Conservation (phyloP, 306 rosid genomes). For the Sophora flavescens region DNA sequence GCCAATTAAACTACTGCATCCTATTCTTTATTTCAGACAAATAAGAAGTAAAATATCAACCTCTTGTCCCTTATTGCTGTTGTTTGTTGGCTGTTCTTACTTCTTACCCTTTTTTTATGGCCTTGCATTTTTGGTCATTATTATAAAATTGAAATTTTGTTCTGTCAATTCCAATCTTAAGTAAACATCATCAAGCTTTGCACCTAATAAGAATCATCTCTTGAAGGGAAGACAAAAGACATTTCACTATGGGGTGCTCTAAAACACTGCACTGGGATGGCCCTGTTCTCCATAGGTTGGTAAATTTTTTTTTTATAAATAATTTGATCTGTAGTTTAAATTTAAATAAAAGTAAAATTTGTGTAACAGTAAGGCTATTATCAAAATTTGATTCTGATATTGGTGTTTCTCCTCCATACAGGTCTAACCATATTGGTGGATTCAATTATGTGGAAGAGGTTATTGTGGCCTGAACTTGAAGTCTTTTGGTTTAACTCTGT, state of each 20-base stretch:
- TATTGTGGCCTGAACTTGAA: constrained; percentile 96
- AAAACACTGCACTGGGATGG: constrained; percentile 69
- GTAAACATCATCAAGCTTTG: constrained; percentile 32
- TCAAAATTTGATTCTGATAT: constrained; percentile 41
- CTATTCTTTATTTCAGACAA: constrained; percentile 8
- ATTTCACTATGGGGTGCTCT: constrained; percentile 75
- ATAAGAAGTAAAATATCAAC: not conserved
- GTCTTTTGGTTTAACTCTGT: constrained; percentile 97
- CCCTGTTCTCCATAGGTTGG: constrained; percentile 78
- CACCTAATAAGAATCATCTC: constrained; percentile 48
- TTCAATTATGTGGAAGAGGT: constrained; percentile 90
- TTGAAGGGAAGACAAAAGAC: constrained; percentile 73
- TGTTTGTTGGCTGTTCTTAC: constrained; percentile 38
- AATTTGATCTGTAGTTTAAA: constrained; percentile 7
- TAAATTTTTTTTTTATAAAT: constrained; percentile 34
- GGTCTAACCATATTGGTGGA: constrained; percentile 82
- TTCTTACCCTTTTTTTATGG: constrained; percentile 25
- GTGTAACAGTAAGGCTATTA: not conserved
- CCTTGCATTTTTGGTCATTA: constrained; percentile 32
- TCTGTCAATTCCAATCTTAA: constrained; percentile 38
- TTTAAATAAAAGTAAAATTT: not conserved
- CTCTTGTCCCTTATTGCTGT: constrained; percentile 9
- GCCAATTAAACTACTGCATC: constrained; percentile 1
- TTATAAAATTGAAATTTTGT: constrained; percentile 13
- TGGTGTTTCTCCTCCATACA: constrained; percentile 50